A percentile compares a stretch with the other conserved stretches of the same genome.
Conservation (phyloP, 768 basidiomycete species). For the Hygrocybe punicea region DNA sequence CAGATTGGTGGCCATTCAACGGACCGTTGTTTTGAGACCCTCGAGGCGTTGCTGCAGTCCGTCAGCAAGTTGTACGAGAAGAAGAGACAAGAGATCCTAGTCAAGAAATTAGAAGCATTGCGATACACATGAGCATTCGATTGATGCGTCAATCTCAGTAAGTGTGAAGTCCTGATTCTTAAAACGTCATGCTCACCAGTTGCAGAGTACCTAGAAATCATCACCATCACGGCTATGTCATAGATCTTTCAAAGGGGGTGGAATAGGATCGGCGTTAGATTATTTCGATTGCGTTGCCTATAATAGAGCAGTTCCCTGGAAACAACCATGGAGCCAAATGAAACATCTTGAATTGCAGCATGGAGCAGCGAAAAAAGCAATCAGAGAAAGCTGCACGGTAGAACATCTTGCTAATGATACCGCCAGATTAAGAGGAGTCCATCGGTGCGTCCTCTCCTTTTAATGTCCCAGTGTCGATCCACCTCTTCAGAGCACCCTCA, state of each 20-base stretch:
- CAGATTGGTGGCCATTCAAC: constrained; percentile 19
- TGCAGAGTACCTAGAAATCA: too few species aligned
- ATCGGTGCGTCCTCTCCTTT: background rate
- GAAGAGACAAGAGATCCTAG: constrained; percentile 45
- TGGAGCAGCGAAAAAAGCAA: background rate
- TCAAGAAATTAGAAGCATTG: constrained; percentile 47
- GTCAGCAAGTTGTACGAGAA: constrained; percentile 53
- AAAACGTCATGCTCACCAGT: too few species aligned
- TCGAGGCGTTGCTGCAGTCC: constrained; percentile 56
- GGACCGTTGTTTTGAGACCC: constrained; percentile 47
- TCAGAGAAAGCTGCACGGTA: background rate
- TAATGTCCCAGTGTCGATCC: constrained; percentile 13
- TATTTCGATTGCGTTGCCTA: too few species aligned
- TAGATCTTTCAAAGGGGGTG: too few species aligned
- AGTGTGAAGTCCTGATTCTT: background rate
- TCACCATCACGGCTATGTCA: too few species aligned
- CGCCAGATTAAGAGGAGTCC: background rate
- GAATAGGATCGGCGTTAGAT: too few species aligned
- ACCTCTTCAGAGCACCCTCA: constrained; percentile 43
- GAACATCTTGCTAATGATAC: too few species aligned
- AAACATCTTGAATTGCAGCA: background rate
- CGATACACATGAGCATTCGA: background rate
- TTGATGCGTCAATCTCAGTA: constrained; percentile 18
- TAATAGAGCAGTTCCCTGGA: background rate
- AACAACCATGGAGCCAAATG: too few species aligned